phyloP scores from a whole-genome alignment of 2,329 filamentous ascomycete species.

The Diaporthe australafricana region DNA sequence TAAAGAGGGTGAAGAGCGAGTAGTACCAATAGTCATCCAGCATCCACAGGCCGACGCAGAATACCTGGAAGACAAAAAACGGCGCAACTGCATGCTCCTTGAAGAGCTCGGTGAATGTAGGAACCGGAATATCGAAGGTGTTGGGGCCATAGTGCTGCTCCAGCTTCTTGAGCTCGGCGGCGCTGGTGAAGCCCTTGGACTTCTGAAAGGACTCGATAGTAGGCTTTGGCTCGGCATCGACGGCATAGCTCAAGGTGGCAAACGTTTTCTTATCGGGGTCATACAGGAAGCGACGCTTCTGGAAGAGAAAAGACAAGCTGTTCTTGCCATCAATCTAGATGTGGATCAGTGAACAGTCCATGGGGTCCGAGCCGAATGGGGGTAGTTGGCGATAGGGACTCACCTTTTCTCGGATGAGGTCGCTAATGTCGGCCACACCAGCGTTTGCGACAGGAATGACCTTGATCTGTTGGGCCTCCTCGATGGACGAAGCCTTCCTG shows the following conservation, averaged over 20 bases:
- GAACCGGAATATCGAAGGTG: constrained; percentile 97
- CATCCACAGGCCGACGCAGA: constrained; percentile 98
- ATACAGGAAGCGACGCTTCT: constrained; percentile 97
- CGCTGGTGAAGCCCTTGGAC: constrained; percentile 78
- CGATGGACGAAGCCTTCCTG: constrained; percentile 74
- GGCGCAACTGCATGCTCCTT: constrained; percentile 98
- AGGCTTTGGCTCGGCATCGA: constrained; percentile 89
- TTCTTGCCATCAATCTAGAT: constrained; percentile 75
- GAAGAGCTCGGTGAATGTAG: constrained; percentile 94
- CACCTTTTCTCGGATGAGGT: constrained; percentile 79
- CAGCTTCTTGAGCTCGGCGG: constrained; percentile 81
- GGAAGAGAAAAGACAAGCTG: constrained; percentile 91
- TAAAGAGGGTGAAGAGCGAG: constrained; percentile 97
- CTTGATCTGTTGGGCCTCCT: constrained; percentile 88
- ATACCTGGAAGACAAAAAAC: constrained; percentile 99
- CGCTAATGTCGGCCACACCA: constrained; percentile 88
- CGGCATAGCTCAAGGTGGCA: constrained; percentile 81
- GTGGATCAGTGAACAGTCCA: constrained; percentile 30
- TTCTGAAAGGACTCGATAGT: constrained; percentile 81
- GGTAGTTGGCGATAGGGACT: constrained; percentile 37
- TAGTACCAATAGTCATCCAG: constrained; percentile 99
- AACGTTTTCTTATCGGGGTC: constrained; percentile 79
- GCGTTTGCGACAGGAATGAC: constrained; percentile 91
- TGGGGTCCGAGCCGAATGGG: neutral
- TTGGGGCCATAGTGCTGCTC: constrained; percentile 96